These are phyloP conservation scores for Rhodotorula kratochvilovae DNA, from an alignment of 768 basidiomycete species.

Conservation along the genomic window DNA sequence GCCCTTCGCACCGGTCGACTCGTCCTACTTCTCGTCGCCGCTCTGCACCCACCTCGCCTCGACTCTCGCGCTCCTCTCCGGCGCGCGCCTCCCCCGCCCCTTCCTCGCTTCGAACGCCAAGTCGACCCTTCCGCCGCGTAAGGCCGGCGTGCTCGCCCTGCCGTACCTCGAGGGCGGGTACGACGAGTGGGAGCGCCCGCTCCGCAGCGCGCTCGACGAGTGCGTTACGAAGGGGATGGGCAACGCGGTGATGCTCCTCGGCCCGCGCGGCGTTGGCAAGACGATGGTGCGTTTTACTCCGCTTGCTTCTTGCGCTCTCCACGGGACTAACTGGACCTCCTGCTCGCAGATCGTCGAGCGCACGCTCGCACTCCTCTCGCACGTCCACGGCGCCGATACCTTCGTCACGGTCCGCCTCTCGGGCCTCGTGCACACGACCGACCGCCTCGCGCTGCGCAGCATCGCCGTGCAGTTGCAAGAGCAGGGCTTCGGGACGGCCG, in stretches of 20 bases:
- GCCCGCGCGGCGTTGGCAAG: slow-evolving; percentile 42
- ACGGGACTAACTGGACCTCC: background rate
- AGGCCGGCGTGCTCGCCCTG: background rate
- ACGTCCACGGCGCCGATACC: slow-evolving; percentile 19
- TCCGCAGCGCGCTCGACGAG: slow-evolving; percentile 37
- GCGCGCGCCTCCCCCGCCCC: slow-evolving; percentile 15
- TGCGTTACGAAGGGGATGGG: slow-evolving; percentile 41
- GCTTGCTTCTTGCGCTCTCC: background rate
- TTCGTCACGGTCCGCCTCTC: slow-evolving; percentile 69
- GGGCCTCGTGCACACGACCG: slow-evolving; percentile 77
- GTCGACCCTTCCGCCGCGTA: slow-evolving; percentile 1
- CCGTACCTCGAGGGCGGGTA: slow-evolving; percentile 31
- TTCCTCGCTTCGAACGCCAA: slow-evolving; percentile 31
- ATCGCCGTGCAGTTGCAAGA: slow-evolving; percentile 76
- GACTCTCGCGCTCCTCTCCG: slow-evolving; percentile 31
- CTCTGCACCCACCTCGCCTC: background rate
- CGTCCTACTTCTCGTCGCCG: background rate
- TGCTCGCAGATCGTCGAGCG: slow-evolving; percentile 36
- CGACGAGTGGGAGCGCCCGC: slow-evolving; percentile 38
- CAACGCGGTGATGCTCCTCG: slow-evolving; percentile 41
- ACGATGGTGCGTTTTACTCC: slow-evolving; percentile 21
- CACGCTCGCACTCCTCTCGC: slow-evolving; percentile 25
- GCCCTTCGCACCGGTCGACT: background rate
- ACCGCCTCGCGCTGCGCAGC: slow-evolving; percentile 84
- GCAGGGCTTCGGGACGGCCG: slow-evolving; percentile 58